A percentile compares a stretch with the other conserved stretches of the same genome.
phyloP scores from a whole-genome alignment of 108 stramenopile genomes.

The Cyclotella cryptica region DNA sequence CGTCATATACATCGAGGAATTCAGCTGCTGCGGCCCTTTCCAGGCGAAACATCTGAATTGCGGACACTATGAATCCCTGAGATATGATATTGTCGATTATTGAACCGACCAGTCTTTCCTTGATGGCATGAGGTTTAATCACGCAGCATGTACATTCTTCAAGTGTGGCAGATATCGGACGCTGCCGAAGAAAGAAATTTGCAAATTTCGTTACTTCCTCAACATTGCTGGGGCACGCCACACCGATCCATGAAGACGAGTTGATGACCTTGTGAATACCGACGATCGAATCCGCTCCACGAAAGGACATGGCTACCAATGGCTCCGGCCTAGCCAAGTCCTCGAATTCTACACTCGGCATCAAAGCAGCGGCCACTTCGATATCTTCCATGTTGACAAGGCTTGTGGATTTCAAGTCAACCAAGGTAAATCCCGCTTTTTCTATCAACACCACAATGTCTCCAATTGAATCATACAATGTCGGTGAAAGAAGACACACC shows the following conservation, averaged over 20 bases:
- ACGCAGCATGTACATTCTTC: slow-evolving; percentile 80
- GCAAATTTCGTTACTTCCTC: slow-evolving; percentile 29
- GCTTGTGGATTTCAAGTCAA: slow-evolving; percentile 51
- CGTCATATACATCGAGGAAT: slow-evolving; percentile 79
- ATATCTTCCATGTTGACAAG: slow-evolving; percentile 25
- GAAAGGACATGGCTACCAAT: slow-evolving; percentile 37
- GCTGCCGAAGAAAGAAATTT: slow-evolving; percentile 24
- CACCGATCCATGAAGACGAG: slow-evolving; percentile 32
- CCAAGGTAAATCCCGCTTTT: slow-evolving; percentile 32
- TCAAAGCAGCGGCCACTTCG: slow-evolving; percentile 16
- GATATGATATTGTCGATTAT: slow-evolving; percentile 58
- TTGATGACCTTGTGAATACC: slow-evolving; percentile 15
- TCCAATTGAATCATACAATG: slow-evolving; percentile 36
- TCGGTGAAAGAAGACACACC: slow-evolving; percentile 27
- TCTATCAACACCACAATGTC: slow-evolving; percentile 35
- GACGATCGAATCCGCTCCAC: slow-evolving; percentile 31
- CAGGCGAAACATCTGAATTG: slow-evolving; percentile 61
- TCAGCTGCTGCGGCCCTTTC: slow-evolving; percentile 61
- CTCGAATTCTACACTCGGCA: slow-evolving; percentile 22
- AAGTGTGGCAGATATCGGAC: slow-evolving; percentile 62
- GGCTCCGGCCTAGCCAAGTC: slow-evolving; percentile 32
- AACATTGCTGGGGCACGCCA: slow-evolving; percentile 15
- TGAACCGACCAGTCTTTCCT: slow-evolving; percentile 50
- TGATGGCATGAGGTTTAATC: slow-evolving; percentile 80
- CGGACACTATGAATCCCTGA: slow-evolving; percentile 67